Evolutionary conservation across 768 basidiomycete species (phyloP).

Genomic region (Mycena rebaudengoi): DNA sequence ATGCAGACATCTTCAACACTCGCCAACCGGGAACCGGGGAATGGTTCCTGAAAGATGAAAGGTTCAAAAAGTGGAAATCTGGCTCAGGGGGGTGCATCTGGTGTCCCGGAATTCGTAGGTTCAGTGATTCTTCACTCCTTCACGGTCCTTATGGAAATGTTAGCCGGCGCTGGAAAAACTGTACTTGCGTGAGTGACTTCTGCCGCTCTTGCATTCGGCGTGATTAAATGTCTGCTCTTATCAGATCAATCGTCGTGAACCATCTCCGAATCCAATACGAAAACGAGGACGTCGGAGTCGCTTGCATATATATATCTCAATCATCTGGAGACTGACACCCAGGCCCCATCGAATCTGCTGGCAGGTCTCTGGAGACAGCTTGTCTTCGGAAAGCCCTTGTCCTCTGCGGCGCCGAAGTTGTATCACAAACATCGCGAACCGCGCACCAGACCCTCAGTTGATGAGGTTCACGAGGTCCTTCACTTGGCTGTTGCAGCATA

Average conservation of each 20-base stretch:
- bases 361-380: conserved; percentile 8
- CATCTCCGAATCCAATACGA: background rate
- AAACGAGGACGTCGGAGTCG: background rate
- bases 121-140: background rate
- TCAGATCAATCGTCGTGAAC: background rate
- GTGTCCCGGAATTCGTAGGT: conserved; percentile 6
- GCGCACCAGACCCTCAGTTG: background rate
- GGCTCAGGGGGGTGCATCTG: background rate
- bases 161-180: conserved; percentile 9
- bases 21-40: background rate
- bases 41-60: background rate
- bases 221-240: background rate
- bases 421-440: background rate
- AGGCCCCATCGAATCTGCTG: background rate
- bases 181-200: background rate
- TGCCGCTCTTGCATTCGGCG: background rate
- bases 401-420: background rate
- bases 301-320: conserved; percentile 11
- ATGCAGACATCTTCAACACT: background rate
- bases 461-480: background rate
- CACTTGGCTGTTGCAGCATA: background rate
- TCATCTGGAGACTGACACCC: conserved; percentile 4
- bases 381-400: background rate
- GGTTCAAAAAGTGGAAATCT: background rate
- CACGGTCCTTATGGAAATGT: background rate